Base-by-base conservation (phyloP, 2,329 filamentous ascomycete species). In the Stromatinia cepivora region DNA sequence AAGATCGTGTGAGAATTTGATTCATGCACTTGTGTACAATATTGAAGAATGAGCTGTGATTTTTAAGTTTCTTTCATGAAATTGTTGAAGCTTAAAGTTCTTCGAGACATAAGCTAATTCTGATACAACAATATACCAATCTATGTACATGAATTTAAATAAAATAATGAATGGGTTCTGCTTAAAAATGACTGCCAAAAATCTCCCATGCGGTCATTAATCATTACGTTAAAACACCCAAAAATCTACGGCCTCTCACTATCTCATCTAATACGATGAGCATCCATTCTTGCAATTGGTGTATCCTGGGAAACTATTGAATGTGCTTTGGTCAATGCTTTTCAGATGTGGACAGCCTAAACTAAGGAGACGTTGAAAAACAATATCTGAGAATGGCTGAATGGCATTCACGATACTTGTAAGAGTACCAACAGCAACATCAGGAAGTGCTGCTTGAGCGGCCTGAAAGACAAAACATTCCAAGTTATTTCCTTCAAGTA, bases 401-500 rank as follows among this genome's bases (percentile, higher is more conserved):
- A 68, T 50, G 13, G n/a, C n/a, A 42, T 25, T 52, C n/a, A n/a
- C 57, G 7, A 63, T 11, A 31, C 22, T 46, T 34, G 34, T 34
- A 11, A 63, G 13, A 7, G 28, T 28, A 17, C 66, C 57, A 39
- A 20, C 36, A n/a, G 82, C 71, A 0, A 82, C 73, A 74, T 83
- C 83, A 1, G 83, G 84, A 0, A 81, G 75, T 5, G 74, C 79
- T 8, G 80, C 79, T 72, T 80, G 76, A n/a, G 80, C 76, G 17
- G 79, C 74, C 64, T 84, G 79, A 45, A 81, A 78, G 11, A 74
- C 79, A 69, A 83, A 82, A 72, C 83, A 85, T 28, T 81, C 65
- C 5, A 81, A 73, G 73, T 86, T 84, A 77, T 86, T 84, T 20
- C 82, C 82, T 69, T 85, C 71, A 0, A 81, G 73, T 0, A 85